Conservation (phyloP, 768 basidiomycete species). For the Lentinula sp. region DNA sequence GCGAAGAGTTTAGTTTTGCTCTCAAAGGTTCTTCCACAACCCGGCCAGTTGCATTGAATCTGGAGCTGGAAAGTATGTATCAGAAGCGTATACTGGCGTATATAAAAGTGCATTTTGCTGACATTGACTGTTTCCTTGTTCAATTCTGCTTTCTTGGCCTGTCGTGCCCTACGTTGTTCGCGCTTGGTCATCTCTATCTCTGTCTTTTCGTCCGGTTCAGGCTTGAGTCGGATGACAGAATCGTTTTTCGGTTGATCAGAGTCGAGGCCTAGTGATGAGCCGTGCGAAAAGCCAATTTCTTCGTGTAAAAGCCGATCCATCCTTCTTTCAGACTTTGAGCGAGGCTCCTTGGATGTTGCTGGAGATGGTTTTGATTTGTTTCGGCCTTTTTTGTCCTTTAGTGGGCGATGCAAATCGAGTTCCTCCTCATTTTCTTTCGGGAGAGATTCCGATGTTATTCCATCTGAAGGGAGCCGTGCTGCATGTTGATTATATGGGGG, state of each 20-base stretch:
- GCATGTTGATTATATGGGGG: not conserved
- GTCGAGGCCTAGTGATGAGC: not conserved
- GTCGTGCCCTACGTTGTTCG: conserved; percentile 68
- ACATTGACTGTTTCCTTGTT: conserved; percentile 21
- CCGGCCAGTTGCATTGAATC: conserved; percentile 48
- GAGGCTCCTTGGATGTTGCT: not conserved
- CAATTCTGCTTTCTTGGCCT: conserved; percentile 60
- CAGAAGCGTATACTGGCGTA: not conserved
- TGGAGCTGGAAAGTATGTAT: conserved; percentile 1
- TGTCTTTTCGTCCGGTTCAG: conserved; percentile 12
- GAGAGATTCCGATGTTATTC: not conserved
- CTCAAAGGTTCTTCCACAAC: conserved; percentile 55
- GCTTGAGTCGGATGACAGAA: not conserved
- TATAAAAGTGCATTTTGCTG: not conserved
- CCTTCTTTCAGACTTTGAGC: not conserved
- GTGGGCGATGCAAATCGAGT: not conserved
- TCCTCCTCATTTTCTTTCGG: conserved; percentile 9
- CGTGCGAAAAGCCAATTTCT: not conserved
- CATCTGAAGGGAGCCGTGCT: not conserved
- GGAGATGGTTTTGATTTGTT: not conserved
- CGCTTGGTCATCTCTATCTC: conserved; percentile 16
- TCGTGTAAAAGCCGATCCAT: not conserved
- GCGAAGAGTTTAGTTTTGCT: conserved; percentile 71
- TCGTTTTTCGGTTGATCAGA: not conserved
- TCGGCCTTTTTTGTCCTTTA: not conserved